Percentiles rank a stretch among this genome's conserved stretches.
phyloP scores from a whole-genome alignment of 1,284 basidiomycete genomes.

The Stereum hirsutum region DNA sequence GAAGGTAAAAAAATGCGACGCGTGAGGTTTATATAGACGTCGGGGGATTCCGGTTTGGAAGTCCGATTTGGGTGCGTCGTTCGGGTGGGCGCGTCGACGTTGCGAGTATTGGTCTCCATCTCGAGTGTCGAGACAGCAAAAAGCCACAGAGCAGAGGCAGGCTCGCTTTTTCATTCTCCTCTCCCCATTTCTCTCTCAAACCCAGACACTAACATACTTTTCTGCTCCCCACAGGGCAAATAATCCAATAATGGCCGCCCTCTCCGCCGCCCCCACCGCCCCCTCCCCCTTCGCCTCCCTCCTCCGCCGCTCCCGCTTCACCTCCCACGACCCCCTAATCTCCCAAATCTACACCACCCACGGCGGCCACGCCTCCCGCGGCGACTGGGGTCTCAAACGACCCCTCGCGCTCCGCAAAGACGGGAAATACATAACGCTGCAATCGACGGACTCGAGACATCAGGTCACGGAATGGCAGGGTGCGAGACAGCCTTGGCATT shows the following conservation, averaged over 20 bases:
- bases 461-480: conserved; percentile 70
- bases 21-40: background rate
- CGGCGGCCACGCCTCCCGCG: conserved; percentile 58
- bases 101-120: no score
- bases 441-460: conserved; percentile 55
- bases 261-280: conserved; percentile 9
- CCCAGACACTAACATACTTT: no score
- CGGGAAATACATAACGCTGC: conserved; percentile 49
- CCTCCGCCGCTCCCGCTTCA: conserved; percentile 68
- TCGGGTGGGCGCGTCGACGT: no score
- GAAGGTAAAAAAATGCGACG: background rate
- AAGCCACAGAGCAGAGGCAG: no score
- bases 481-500: conserved; percentile 52
- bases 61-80: no score
- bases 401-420: conserved; percentile 52
- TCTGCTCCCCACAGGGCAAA: no score
- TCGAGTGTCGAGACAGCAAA: no score
- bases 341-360: conserved; percentile 64
- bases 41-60: no score
- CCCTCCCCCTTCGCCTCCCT: conserved; percentile 63
- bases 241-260: background rate
- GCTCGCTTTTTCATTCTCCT: no score
- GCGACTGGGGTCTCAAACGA: conserved; percentile 74
- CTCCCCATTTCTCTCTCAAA: no score
- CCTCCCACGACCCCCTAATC: conserved; percentile 64